Evolutionary conservation across 2,329 filamentous ascomycete species (phyloP).

Genomic region (Pseudogymnoascus sp.): DNA sequence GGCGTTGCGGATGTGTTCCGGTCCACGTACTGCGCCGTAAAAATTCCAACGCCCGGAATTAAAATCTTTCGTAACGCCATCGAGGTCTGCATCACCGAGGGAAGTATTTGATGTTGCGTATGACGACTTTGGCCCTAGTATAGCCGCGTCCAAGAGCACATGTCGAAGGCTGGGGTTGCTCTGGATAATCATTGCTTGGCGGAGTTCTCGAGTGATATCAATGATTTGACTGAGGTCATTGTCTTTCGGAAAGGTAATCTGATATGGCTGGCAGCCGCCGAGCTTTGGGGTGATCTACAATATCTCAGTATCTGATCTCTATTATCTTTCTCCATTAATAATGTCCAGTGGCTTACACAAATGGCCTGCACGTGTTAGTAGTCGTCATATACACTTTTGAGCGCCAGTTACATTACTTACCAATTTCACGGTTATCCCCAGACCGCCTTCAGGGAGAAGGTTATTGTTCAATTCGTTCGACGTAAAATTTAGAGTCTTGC

Average conservation of each 20-base stretch:
- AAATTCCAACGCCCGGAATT: conserved; percentile 40
- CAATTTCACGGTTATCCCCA: conserved; percentile 48
- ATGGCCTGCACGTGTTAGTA: neutral
- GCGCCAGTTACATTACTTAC: conserved; percentile 30
- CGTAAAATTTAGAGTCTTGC: conserved; percentile 26
- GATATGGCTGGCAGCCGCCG: conserved; percentile 37
- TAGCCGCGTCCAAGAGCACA: conserved; percentile 22
- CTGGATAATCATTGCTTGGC: conserved; percentile 37
- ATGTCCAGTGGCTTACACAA: neutral
- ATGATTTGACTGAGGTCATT: conserved; percentile 40
- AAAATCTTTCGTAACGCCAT: conserved; percentile 25
- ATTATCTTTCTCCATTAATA: neutral
- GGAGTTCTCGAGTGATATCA: conserved; percentile 38
- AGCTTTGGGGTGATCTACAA: conserved; percentile 44
- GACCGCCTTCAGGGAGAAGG: conserved; percentile 43
- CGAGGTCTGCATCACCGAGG: conserved; percentile 33
- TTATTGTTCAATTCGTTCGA: conserved; percentile 36
- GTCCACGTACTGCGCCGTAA: conserved; percentile 36
- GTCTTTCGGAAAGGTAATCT: conserved; percentile 39
- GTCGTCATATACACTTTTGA: neutral
- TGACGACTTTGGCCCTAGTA: conserved; percentile 32
- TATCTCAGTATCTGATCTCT: neutral
- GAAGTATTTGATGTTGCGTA: conserved; percentile 25
- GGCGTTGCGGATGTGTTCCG: conserved; percentile 26
- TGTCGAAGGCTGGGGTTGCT: conserved; percentile 17